Base-by-base conservation (phyloP, 495 filamentous ascomycete species). In the Podospora comata region DNA sequence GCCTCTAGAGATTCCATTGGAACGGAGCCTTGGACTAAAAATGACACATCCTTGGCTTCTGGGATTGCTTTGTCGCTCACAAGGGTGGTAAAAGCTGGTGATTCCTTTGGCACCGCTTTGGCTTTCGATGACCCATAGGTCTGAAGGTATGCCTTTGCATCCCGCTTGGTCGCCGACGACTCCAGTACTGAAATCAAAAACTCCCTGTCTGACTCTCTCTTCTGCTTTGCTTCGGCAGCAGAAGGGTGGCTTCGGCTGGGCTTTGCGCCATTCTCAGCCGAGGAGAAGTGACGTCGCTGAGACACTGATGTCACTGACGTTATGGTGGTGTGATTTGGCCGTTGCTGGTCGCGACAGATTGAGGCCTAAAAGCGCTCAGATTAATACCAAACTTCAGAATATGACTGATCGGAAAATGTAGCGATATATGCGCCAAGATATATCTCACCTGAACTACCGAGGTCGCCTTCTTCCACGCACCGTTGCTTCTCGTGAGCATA, bases 131-230 rank as follows among this genome's bases (percentile, higher is more conserved):
- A 84, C 56, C 87, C 88, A 77, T 95, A 92, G 44, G 89, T 91
- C 65, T 92, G 87, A 9, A 97, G 82, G 73, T 97, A 97, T 9
- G 90, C 88, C 77, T 90, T 92, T 58, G 93, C 94, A 78, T 97
- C 94, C 65, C 94, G 88, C 77, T 92, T 94, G 1, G 94, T 97
- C 2, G 93, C 88, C 4, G 92, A 90, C 15, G 94, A 92, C 71
- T 86, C 89, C 23, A 97, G 82, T 6, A 97, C 84, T 30, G 91
- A 93, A 11, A 94, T 83, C 70, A 93, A 89, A 70, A 95, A 89
- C 78, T 94, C 91, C 67, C 80, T 72, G 58, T 82, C 80, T 30
- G 73, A 72, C 56, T 77, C 79, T 62, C 81, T 79, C 73, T 79
- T 82, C 54, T 79, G 75, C 62, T 79, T 83, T 56, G 77, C 74